A percentile compares a stretch with the other conserved stretches of the same genome.
These are phyloP conservation scores for Penstemon newberryi DNA, from an alignment of 257 asterid species.

Conservation along the genomic window DNA sequence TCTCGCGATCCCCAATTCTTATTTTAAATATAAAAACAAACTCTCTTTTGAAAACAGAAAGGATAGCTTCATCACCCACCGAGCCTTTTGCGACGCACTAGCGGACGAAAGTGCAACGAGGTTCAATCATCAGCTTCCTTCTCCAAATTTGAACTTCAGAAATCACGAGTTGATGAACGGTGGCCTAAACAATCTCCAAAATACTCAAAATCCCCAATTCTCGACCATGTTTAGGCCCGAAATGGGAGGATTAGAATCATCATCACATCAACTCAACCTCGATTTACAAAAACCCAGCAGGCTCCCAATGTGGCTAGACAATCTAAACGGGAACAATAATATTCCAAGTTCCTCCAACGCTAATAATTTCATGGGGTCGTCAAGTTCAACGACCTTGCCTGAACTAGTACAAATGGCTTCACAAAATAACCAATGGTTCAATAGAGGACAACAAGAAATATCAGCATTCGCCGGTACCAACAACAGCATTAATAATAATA, in stretches of 20 bases:
- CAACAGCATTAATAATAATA: neutral
- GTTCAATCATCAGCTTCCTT: constrained; percentile 42
- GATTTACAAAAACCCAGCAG: constrained; percentile 50
- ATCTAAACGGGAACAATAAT: neutral
- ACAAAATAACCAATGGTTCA: constrained; percentile 51
- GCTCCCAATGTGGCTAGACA: constrained; percentile 62
- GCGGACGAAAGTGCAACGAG: constrained; percentile 74
- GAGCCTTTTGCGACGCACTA: constrained; percentile 91
- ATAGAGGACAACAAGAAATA: constrained; percentile 30
- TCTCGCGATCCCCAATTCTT: too few species aligned
- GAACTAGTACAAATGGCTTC: constrained; percentile 64
- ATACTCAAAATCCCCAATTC: constrained; percentile 38
- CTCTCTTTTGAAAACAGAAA: constrained; percentile 44
- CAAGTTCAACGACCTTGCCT: constrained; percentile 50
- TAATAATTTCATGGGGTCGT: constrained; percentile 32
- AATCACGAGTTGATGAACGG: constrained; percentile 45
- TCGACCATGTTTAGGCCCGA: constrained; percentile 39
- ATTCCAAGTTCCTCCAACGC: constrained; percentile 21
- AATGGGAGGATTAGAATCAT: constrained; percentile 40
- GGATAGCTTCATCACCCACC: constrained; percentile 89
- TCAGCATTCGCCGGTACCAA: constrained; percentile 20
- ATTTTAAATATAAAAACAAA: too few species aligned
- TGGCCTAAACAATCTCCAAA: constrained; percentile 34
- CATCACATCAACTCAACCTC: constrained; percentile 34
- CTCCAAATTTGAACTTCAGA: constrained; percentile 60